These are phyloP conservation scores for Amyloporia xantha DNA, from an alignment of 768 basidiomycete genomes.

Conservation along the genomic window DNA sequence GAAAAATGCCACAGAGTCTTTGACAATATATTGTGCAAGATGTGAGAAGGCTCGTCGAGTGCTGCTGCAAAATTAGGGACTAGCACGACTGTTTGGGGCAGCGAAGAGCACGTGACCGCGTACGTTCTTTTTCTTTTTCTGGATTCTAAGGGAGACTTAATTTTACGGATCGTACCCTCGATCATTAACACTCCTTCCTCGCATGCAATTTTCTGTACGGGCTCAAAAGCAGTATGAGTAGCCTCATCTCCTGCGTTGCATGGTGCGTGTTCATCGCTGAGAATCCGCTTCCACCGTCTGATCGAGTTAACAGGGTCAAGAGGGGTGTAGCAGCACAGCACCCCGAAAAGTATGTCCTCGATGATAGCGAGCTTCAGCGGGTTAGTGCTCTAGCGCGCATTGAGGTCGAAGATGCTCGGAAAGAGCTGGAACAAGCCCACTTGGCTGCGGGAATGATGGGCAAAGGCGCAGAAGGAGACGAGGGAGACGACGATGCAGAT, in stretches of 20 bases:
- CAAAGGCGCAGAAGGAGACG: conserved; percentile 56
- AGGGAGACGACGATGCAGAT: conserved; percentile 49
- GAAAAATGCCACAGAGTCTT: no score
- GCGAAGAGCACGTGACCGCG: no score
- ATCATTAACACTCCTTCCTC: no score
- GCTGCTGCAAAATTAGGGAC: no score
- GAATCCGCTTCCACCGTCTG: neutral
- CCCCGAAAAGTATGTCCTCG: conserved; percentile 84
- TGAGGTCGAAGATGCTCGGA: conserved; percentile 84
- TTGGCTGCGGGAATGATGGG: conserved; percentile 69
- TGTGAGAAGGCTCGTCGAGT: no score
- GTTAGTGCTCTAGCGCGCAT: conserved; percentile 83
- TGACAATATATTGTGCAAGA: no score
- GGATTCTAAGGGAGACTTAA: no score
- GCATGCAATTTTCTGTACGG: no score
- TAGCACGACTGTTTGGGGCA: no score
- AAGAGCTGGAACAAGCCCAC: conserved; percentile 79
- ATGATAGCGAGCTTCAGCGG: conserved; percentile 83
- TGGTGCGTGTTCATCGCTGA: conserved; percentile 32
- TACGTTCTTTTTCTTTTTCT: no score
- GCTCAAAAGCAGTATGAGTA: conserved; percentile 54
- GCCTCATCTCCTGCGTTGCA: conserved; percentile 65
- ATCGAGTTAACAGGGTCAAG: conserved; percentile 49
- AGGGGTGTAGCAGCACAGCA: conserved; percentile 69
- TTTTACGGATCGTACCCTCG: no score